phyloP scores from a whole-genome alignment of 805 yeast species.

The Candida khao-thaluensis region DNA sequence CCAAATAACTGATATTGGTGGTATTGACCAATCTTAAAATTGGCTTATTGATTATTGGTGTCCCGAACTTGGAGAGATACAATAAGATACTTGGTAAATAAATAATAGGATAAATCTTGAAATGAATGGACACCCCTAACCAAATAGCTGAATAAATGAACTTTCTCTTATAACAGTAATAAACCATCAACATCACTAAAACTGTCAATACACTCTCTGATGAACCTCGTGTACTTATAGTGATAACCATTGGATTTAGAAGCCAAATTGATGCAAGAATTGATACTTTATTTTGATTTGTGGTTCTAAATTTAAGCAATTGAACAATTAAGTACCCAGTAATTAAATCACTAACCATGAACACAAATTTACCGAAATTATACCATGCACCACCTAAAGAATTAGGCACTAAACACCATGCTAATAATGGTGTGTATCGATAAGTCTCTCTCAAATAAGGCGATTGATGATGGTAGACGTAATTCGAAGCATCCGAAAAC shows the following conservation, averaged over 20 bases:
- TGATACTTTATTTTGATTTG: constrained; percentile 22
- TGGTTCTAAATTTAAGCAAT: constrained; percentile 38
- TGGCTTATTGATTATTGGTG: constrained; percentile 26
- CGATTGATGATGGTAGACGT: constrained; percentile 55
- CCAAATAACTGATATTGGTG: constrained; percentile 25
- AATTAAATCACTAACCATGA: constrained; percentile 72
- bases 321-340: constrained; percentile 61
- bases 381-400: constrained; percentile 39
- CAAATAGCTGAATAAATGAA: constrained; percentile 39
- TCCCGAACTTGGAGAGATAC: constrained; percentile 29
- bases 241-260: constrained; percentile 90
- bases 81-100: constrained; percentile 73
- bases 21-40: constrained; percentile 40
- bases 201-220: constrained; percentile 88
- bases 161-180: constrained; percentile 36
- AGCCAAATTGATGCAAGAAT: constrained; percentile 70
- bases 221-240: constrained; percentile 90
- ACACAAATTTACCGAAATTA: constrained; percentile 76
- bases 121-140: constrained; percentile 80
- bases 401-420: constrained; percentile 81
- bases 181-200: constrained; percentile 60
- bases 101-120: constrained; percentile 89
- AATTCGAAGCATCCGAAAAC: constrained; percentile 87
- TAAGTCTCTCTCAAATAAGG: constrained; percentile 89
- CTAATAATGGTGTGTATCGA: constrained; percentile 85